phyloP scores from a whole-genome alignment of 805 yeast genomes.

The Candida sakaeoensis region DNA sequence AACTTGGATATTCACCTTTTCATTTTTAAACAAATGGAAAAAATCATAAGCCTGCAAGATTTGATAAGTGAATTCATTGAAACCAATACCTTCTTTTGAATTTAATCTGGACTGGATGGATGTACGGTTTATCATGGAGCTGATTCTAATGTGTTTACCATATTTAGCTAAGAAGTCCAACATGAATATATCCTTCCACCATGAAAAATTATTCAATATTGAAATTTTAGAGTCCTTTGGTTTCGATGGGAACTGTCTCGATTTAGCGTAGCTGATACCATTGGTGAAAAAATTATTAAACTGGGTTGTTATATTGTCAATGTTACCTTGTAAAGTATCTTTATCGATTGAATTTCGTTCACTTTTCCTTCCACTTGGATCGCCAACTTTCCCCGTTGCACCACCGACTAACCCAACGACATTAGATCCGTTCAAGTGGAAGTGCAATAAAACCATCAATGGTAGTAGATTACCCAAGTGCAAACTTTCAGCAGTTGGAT shows the following conservation, averaged over 20 bases:
- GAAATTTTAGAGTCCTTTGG: slow-evolving; percentile 36
- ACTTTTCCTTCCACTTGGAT: slow-evolving; percentile 86
- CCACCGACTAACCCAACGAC: slow-evolving; percentile 87
- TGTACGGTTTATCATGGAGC: slow-evolving; percentile 86
- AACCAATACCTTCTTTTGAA: slow-evolving; percentile 77
- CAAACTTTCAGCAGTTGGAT: slow-evolving; percentile 86
- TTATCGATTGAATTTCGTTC: slow-evolving; percentile 65
- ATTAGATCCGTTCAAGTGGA: slow-evolving; percentile 77
- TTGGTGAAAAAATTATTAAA: slow-evolving; percentile 54
- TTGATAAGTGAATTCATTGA: slow-evolving; percentile 92
- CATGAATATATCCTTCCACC: slow-evolving; percentile 83
- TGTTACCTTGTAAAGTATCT: slow-evolving; percentile 51
- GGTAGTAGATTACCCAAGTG: slow-evolving; percentile 93
- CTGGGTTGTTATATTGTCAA: slow-evolving; percentile 57
- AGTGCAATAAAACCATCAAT: slow-evolving; percentile 77
- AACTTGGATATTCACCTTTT: slow-evolving; percentile 67
- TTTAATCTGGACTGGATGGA: slow-evolving; percentile 73
- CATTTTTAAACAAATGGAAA: slow-evolving; percentile 64
- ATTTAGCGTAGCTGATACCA: slow-evolving; percentile 60
- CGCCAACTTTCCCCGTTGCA: slow-evolving; percentile 95
- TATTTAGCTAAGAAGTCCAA: slow-evolving; percentile 71
- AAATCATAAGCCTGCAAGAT: slow-evolving; percentile 91
- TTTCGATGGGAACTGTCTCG: slow-evolving; percentile 37
- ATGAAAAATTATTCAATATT: slow-evolving; percentile 62
- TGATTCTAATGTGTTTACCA: slow-evolving; percentile 77